These are phyloP conservation scores for Fusarium penzigii DNA, from an alignment of 2,329 filamentous ascomycete genomes.

Conservation along the genomic window DNA sequence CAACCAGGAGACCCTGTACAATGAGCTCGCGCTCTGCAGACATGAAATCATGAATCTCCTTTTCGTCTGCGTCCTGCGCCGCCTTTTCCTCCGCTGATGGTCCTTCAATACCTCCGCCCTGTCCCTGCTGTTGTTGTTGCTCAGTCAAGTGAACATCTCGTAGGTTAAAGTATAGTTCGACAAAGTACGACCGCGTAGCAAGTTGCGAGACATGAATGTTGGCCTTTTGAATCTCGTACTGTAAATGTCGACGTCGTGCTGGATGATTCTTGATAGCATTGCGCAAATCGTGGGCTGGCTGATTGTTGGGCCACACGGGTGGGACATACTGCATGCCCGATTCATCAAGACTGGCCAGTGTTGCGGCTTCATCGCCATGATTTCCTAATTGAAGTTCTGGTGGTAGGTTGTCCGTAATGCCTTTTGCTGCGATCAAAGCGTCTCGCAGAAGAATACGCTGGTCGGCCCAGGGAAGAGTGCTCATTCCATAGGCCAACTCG, in stretches of 20 bases:
- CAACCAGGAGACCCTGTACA: constrained; percentile 73
- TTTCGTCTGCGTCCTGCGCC: constrained; percentile 42
- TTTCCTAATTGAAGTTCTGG: constrained; percentile 63
- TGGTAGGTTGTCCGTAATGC: constrained; percentile 67
- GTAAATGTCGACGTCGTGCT: constrained; percentile 57
- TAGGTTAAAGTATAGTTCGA: constrained; percentile 82
- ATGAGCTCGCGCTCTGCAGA: constrained; percentile 77
- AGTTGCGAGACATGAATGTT: constrained; percentile 85
- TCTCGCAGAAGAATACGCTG: constrained; percentile 73
- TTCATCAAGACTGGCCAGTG: constrained; percentile 45
- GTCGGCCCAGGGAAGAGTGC: constrained; percentile 74
- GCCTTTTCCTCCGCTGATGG: constrained; percentile 39
- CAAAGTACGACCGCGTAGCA: constrained; percentile 78
- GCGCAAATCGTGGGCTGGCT: constrained; percentile 52
- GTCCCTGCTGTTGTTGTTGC: constrained; percentile 36
- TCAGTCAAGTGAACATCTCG: constrained; percentile 63
- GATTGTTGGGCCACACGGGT: constrained; percentile 47
- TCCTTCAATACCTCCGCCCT: constrained; percentile 29
- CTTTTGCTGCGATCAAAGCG: constrained; percentile 70
- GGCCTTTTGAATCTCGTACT: constrained; percentile 89
- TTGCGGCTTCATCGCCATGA: constrained; percentile 37
- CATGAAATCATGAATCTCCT: constrained; percentile 64
- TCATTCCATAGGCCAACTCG: constrained; percentile 79
- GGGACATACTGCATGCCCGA: constrained; percentile 53
- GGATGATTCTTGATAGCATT: constrained; percentile 51